These are phyloP conservation scores for Rhytidiadelphus loreus DNA, from an alignment of 225 moss, liverwort and hornwort species.

Conservation along the genomic window DNA sequence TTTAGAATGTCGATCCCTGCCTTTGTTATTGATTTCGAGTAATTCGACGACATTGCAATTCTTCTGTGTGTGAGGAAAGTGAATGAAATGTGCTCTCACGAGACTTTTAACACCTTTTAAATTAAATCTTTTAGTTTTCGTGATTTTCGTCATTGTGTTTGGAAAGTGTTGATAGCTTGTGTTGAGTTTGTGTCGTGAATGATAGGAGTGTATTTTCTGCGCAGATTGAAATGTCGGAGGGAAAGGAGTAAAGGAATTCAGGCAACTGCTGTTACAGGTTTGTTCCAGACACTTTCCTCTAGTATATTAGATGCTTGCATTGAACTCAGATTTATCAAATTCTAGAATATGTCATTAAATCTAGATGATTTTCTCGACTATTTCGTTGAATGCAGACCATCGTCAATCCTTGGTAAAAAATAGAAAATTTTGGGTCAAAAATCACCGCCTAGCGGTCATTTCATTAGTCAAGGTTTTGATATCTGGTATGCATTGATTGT, in stretches of 20 bases:
- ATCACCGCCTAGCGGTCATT: background rate
- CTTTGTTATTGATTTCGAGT: background rate
- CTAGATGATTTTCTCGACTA: background rate
- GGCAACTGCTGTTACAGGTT: constrained; percentile 40
- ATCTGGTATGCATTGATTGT: background rate
- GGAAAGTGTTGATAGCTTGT: background rate
- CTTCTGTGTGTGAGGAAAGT: background rate
- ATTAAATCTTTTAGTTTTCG: background rate
- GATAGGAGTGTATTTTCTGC: background rate
- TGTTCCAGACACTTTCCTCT: background rate
- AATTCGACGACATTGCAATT: background rate
- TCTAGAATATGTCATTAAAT: background rate
- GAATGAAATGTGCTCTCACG: background rate
- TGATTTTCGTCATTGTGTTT: background rate
- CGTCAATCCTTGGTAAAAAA: background rate
- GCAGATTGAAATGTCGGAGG: constrained; percentile 15
- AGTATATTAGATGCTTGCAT: background rate
- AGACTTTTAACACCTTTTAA: background rate
- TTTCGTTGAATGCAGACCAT: background rate
- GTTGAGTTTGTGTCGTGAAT: background rate
- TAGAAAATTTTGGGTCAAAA: background rate
- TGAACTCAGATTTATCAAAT: background rate
- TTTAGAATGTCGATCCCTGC: background rate
- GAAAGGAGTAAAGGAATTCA: constrained; percentile 2
- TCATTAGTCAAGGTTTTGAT: background rate